These are phyloP conservation scores for Batrachochytrium dendrobatidis DNA, from an alignment of 371 early-diverging fungal species.

Conservation along the genomic window DNA sequence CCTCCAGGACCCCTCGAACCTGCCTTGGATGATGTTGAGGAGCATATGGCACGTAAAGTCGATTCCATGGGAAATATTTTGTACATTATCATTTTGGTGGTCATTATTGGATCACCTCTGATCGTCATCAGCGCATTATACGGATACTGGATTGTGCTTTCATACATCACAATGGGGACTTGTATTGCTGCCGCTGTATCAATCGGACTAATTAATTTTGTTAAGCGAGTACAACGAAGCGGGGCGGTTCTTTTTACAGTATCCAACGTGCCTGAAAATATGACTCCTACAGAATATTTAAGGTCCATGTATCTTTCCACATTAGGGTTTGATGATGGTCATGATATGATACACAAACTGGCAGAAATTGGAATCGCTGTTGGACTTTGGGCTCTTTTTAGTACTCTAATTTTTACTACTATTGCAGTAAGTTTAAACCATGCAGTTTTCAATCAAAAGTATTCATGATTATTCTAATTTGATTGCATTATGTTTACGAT, in stretches of 20 bases:
- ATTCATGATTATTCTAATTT: background rate
- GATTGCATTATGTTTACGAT: background rate
- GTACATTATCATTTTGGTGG: background rate
- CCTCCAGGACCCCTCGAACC: background rate
- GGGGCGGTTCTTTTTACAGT: background rate
- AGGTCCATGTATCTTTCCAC: background rate
- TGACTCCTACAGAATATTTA: background rate
- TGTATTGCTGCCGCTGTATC: background rate
- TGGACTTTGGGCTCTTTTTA: background rate
- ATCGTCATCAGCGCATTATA: constrained; percentile 3
- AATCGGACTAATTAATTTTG: background rate
- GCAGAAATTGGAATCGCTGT: background rate
- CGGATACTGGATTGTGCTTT: constrained; percentile 11
- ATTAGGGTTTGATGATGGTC: background rate
- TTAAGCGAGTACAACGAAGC: background rate
- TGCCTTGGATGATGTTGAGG: background rate
- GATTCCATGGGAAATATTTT: background rate
- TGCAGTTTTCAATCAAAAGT: background rate
- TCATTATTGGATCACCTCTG: constrained; percentile 7
- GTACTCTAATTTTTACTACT: background rate
- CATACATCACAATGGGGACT: constrained; percentile 7
- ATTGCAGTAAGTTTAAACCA: background rate
- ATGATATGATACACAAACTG: background rate
- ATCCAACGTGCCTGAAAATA: background rate
- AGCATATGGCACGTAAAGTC: background rate